Percentiles rank a stretch among this genome's conserved stretches.
phyloP scores from a whole-genome alignment of 164 flowering plant genomes.

The Chimonanthus salicifolius region DNA sequence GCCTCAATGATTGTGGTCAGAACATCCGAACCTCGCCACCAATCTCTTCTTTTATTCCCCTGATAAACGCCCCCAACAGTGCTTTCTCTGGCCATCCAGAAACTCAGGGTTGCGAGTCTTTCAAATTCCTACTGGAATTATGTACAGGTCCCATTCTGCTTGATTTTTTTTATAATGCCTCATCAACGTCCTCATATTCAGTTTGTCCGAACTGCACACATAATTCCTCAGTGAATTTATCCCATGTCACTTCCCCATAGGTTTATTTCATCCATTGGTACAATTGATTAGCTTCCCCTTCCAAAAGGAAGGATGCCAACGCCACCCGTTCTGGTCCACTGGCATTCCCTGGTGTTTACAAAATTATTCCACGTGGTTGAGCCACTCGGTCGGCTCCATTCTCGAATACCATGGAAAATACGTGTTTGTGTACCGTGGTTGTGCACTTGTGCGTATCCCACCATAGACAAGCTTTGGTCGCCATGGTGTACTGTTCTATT shows the following conservation, averaged over 20 bases:
- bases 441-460: too few species aligned
- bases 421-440: background rate
- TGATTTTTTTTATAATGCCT: background rate
- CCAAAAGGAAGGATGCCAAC: background rate
- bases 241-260: background rate
- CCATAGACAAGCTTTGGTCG: too few species aligned
- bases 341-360: background rate
- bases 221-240: background rate
- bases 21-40: background rate
- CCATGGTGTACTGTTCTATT: too few species aligned
- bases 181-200: background rate
- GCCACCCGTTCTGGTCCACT: background rate
- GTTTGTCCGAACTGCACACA: background rate
- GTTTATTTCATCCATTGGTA: background rate
- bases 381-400: background rate
- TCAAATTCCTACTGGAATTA: background rate
- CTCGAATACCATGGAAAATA: background rate
- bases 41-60: background rate
- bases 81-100: background rate
- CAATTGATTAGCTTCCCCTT: background rate
- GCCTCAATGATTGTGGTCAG: background rate
- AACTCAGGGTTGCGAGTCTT: background rate
- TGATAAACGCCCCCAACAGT: background rate
- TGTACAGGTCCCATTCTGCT: background rate
- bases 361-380: background rate